Evolutionary conservation across 257 asterid genomes (phyloP).

Genomic region (Thymus mandschuricus): DNA sequence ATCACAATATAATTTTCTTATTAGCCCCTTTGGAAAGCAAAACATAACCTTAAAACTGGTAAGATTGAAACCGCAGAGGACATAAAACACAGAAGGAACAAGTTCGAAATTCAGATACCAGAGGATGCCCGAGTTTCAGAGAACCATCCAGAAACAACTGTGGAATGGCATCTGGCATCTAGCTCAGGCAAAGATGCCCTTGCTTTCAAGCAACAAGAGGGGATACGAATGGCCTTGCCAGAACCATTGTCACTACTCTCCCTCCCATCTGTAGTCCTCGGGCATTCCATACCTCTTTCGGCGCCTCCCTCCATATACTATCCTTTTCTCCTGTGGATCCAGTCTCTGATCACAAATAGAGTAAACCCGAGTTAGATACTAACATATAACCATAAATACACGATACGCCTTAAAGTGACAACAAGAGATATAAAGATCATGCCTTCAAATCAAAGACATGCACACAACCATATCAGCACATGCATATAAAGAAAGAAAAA

Average conservation of each 20-base stretch:
- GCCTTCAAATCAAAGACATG: neutral
- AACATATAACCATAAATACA: neutral
- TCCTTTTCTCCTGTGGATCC: slow-evolving; percentile 85
- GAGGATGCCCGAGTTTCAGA: slow-evolving; percentile 53
- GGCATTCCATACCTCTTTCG: slow-evolving; percentile 85
- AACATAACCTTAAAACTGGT: slow-evolving; percentile 14
- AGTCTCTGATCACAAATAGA: slow-evolving; percentile 62
- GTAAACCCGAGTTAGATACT: slow-evolving; percentile 19
- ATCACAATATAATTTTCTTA: slow-evolving; percentile 26
- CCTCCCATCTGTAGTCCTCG: slow-evolving; percentile 88
- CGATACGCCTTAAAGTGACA: neutral
- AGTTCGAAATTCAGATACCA: slow-evolving; percentile 40
- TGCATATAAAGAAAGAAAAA: neutral
- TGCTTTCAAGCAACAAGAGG: slow-evolving; percentile 94
- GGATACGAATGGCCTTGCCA: slow-evolving; percentile 49
- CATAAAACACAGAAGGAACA: neutral
- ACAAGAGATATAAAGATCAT: neutral
- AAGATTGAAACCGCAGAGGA: slow-evolving; percentile 7
- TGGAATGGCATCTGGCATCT: slow-evolving; percentile 75
- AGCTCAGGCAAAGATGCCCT: slow-evolving; percentile 64
- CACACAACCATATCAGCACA: slow-evolving; percentile 2
- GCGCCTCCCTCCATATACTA: slow-evolving; percentile 67
- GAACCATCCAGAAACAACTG: slow-evolving; percentile 98
- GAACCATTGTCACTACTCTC: slow-evolving; percentile 61
- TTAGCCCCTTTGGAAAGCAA: slow-evolving; percentile 7